Base-by-base conservation (phyloP, 192 early-diverging fungal genomes). In the Linnemannia hyalina region DNA sequence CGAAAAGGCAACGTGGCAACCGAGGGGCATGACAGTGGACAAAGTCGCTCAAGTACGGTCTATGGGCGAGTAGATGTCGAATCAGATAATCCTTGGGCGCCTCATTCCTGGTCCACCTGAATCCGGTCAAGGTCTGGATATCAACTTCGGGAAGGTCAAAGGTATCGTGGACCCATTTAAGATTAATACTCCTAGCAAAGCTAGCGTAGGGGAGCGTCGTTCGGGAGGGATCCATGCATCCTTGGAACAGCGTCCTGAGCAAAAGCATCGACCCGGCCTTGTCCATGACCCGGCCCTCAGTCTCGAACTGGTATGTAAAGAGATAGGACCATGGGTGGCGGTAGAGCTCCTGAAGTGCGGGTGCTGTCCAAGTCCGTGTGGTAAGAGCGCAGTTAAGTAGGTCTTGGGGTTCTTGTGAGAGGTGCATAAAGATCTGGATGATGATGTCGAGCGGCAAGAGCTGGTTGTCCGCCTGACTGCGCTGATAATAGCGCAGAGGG, bases 151-250 rank as follows among this genome's bases (percentile, higher is more conserved):
- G 75, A 49, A 86, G 46, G 20, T 86, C 84, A 70, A 86, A 86
- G 3, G 84, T 86, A 46, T 86, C 84, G 16, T 86, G 84, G 6
- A 86, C 80, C 84, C 84, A 86, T 32, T 86, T 80, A 26, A 86
- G 79, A 36, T 86, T 86, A 57, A 86, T 73, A 44, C 84, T 86
- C 32, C 84, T 75, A 3, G 84, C 84, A 70, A 86, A 86, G 29
- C 75, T 76, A 32, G 84, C 79, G 54, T 86, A 86, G 2, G 84
- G 84, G 23, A 86, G 77, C 1, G 78, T 54, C 5, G 79, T 81
- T 54, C 49, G 41, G 10, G 84, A 44, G 20, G 78, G 79, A 36
- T 86, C 84, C 78, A 81, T 78, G 69, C 84, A 81, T 70, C 79
- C 84, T 38, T 81, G 80, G 35, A 86, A 86, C 29, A 86, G 76